Evolutionary conservation across 2,329 filamentous ascomycete genomes (phyloP), one percentile per base, ranked within the genome.

Genomic region (Paracoccidioides brasiliensis): DNA sequence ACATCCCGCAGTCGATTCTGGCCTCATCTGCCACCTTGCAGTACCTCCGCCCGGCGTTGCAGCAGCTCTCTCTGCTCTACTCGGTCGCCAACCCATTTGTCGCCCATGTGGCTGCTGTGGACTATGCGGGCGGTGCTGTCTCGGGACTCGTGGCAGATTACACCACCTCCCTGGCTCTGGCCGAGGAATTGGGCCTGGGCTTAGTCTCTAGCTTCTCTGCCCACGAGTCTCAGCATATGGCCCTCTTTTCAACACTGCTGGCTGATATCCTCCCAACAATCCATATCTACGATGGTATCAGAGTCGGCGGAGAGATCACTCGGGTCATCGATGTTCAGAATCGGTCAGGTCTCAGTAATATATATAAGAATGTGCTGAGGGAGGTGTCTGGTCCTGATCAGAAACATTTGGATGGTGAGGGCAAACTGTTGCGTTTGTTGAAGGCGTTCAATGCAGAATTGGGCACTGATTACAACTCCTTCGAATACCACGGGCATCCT

Each of bases 221-320:
- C 35, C 90, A 94, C 63, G 93, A 98, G 75, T 80, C 86, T 51
- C 93, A 98, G 77, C 93, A 98, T 74, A 95, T 95, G 86, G 81
- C 90, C 6, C 74, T 95, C n/a, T 84, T 95, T 64, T 82, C 90
- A 0, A 95, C 89, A 3, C 74, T 95, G 30, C 76, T 95, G 58
- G 86, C 90, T 22, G 83, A 81, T 48, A 74, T 93, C 12, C 69
- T 91, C 33, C 90, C 90, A n/a, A 88, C 86, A 0, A 78, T 95
- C 33, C 90, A 95, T 70, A 82, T 90, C 62, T 95, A 93, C 67
- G 90, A 95, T 67, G 90, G 90, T 58, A 82, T 95, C 56, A 85
- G 82, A 57, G 83, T 91, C 59, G 86, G 86, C 55, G 80, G 88
- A 53, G 90, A 95, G 73, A 93, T 86, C 22, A 82, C 88, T 28